Base-by-base conservation (phyloP, 331 rosid species). In the Malus hybrid region DNA sequence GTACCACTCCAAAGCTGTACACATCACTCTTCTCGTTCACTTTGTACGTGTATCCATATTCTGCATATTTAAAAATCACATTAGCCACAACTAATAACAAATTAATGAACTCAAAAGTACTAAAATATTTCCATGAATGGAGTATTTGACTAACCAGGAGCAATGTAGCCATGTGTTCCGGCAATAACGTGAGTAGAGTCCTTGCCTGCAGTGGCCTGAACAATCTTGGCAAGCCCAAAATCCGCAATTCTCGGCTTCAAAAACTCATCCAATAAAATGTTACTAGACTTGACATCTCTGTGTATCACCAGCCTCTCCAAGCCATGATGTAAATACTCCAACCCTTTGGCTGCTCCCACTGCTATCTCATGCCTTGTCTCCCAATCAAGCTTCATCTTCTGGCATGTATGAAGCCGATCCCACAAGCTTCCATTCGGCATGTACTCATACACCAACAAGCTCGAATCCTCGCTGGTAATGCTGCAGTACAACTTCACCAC, bases 11-110 rank as follows among this genome's bases (percentile, higher is more conserved):
- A 34, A 92, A 95, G 48, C 97, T 95, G 24, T 95, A 95, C 39
- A 94, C 97, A 10, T 94, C 99, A 61, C 97, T 87, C 84, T 94
- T 94, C 86, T 92, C 99, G 16, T 84, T 93, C 64, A 95, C 97
- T 50, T 80, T 92, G 87, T 78, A 82, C 0, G 92, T 89, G 83
- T 95, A 95, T 0, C 91, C 97, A 74, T 92, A 95, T 66, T 95
- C 97, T 95, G 87, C 82, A 72, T 13, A 70, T 60, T 68, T 58
- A 77, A 20, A 12, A 68, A 53, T 30, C 26, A 19, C 36, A 46
- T 74, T 28, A 74, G 70, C 53, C 34, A 62, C 22, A 63, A 4
- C 48, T 3, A 64, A 9, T 57, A 30, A 29, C 60, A 19, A 28
- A 28, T 4, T 18, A 20, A 19, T 5, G 10, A 66, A 64, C 20